Base-by-base conservation (phyloP, 2,329 filamentous ascomycete genomes). In the Xylariaceae sp. region DNA sequence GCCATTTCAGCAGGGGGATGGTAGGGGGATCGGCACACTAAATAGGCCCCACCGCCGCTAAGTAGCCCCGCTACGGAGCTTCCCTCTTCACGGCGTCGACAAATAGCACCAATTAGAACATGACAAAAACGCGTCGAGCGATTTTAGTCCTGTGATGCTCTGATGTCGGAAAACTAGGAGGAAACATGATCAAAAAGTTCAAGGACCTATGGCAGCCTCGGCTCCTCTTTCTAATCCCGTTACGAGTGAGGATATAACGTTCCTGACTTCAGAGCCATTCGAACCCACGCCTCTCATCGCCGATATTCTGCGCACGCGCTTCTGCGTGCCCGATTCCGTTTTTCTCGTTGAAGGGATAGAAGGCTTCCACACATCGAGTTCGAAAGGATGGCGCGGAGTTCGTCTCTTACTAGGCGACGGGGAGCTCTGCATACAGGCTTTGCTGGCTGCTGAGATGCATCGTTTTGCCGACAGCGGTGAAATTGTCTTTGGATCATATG, bases 371-470 rank as follows among this genome's bases (percentile, higher is more conserved):
- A 60, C 72, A 0, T 64, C 69, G 1, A 50, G 40, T 11, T 63
- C 62, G 20, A 55, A 51, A 55, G 56, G 65, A 57, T 72, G 71
- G 67, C 71, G 74, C 23, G 64, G 66, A 2, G 55, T 78, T 1
- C 67, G 75, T 2, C 52, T 80, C 10, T 43, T 79, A 0, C 67
- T 80, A 0, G 72, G 76, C 29, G 77, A 80, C 50, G 75, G 76
- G 1, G 66, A 73, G 53, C 58, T 78, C 3, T 79, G 73, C 51
- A 67, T 80, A n/a, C 76, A 80, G 56, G 75, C 74, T 0, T 58
- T 80, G 6, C 57, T 79, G 34, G 59, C 62, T 6, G 61, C 67
- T 1, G 67, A 68, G 37, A 66, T 75, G 61, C 75, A 79, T 40
- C 65, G 67, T 4, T 68, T 75, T n/a, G 64, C 77, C 7, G 68